These are phyloP conservation scores for Ustilago lituana DNA, from an alignment of 1,284 basidiomycete species.

Conservation along the genomic window DNA sequence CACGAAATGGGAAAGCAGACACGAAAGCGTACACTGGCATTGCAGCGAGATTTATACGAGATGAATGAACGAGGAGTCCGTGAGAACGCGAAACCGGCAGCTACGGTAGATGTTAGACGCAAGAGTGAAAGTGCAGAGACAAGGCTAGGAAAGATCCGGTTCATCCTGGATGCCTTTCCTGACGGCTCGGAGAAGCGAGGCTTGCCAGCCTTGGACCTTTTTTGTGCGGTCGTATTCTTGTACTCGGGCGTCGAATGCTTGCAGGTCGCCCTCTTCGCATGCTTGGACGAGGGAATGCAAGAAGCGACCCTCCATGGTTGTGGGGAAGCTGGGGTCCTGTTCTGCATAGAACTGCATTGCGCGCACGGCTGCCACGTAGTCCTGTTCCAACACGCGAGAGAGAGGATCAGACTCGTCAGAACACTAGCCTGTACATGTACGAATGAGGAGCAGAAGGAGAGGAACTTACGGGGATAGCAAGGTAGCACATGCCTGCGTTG, in stretches of 20 bases:
- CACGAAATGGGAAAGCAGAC: too few relatives aligned
- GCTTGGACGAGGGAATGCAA: conserved; percentile 62
- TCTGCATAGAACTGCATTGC: conserved; percentile 66
- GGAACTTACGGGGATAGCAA: conserved; percentile 82
- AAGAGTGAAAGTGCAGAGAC: too few relatives aligned
- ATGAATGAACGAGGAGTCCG: not conserved
- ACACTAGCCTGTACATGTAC: too few relatives aligned
- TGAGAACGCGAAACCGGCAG: too few relatives aligned
- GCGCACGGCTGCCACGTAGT: conserved; percentile 61
- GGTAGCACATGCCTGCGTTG: conserved; percentile 83
- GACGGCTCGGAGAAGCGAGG: conserved; percentile 57
- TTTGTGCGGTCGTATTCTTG: conserved; percentile 65
- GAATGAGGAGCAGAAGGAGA: conserved; percentile 15
- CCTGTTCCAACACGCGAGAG: conserved; percentile 19
- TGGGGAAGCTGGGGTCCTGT: conserved; percentile 62
- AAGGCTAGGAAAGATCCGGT: conserved; percentile 64
- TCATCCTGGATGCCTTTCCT: conserved; percentile 63
- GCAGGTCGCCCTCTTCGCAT: conserved; percentile 61
- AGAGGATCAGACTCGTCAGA: not conserved
- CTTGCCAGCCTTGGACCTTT: conserved; percentile 63
- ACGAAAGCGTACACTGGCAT: too few relatives aligned
- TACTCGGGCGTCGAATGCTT: conserved; percentile 57
- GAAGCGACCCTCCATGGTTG: conserved; percentile 65
- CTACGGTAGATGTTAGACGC: too few relatives aligned
- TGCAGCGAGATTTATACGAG: not conserved